Conservation (phyloP, 1,139 yeast genomes). For the Yamadazyma pseudoaaseri region DNA sequence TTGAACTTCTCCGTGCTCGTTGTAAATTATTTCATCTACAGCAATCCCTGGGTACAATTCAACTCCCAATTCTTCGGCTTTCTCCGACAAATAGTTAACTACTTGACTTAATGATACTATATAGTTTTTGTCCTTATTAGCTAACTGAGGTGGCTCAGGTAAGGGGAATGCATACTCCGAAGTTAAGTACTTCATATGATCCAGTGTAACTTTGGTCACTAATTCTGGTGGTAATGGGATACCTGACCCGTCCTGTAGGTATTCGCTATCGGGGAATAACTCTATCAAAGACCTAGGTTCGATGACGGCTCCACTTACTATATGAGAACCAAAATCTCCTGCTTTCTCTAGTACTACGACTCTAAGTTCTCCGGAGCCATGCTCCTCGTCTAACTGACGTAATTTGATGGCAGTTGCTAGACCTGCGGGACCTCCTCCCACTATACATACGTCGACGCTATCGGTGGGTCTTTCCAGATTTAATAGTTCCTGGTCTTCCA, state of each 20-base stretch:
- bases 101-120: slow-evolving; percentile 82
- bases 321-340: slow-evolving; percentile 88
- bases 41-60: slow-evolving; percentile 91
- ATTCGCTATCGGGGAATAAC: slow-evolving; percentile 73
- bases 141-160: slow-evolving; percentile 94
- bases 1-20: slow-evolving; percentile 57
- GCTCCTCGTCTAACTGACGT: slow-evolving; percentile 76
- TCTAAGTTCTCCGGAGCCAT: slow-evolving; percentile 67
- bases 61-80: slow-evolving; percentile 91
- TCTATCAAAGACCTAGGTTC: slow-evolving; percentile 88
- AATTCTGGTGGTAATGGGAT: slow-evolving; percentile 76
- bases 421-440: slow-evolving; percentile 98
- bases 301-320: slow-evolving; percentile 88
- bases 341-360: slow-evolving; percentile 92
- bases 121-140: slow-evolving; percentile 75
- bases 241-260: slow-evolving; percentile 48
- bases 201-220: slow-evolving; percentile 69
- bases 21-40: slow-evolving; percentile 76
- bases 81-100: slow-evolving; percentile 77
- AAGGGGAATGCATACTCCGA: slow-evolving; percentile 58
- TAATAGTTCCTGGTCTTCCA: slow-evolving; percentile 21
- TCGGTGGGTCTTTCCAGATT: slow-evolving; percentile 74
- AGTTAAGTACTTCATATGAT: slow-evolving; percentile 68
- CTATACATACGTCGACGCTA: slow-evolving; percentile 88
- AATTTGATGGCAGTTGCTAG: slow-evolving; percentile 87